These are phyloP conservation scores for Rhododendron molle DNA, from an alignment of 148 eudicot genomes.

Conservation along the genomic window DNA sequence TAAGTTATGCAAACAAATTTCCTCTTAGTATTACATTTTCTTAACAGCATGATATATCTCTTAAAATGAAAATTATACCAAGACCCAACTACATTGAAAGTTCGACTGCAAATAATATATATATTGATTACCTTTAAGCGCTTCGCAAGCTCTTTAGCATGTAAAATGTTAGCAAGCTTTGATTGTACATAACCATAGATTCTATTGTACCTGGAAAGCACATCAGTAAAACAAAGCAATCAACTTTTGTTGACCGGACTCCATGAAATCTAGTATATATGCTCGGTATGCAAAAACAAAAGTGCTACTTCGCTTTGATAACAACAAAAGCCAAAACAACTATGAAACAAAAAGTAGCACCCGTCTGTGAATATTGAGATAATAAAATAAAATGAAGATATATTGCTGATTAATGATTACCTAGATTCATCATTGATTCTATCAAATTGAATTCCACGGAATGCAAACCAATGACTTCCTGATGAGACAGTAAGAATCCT, in stretches of 20 bases:
- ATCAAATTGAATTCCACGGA: slow-evolving; percentile 63
- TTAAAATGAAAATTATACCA: too few relatives aligned
- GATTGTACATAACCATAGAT: slow-evolving; percentile 76
- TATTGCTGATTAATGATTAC: slow-evolving; percentile 19
- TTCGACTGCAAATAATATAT: neutral
- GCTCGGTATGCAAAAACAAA: neutral
- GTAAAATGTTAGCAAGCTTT: slow-evolving; percentile 76
- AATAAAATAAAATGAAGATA: neutral
- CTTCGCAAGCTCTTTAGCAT: slow-evolving; percentile 10
- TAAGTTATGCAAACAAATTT: too few relatives aligned
- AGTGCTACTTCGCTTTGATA: neutral
- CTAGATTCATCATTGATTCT: slow-evolving; percentile 59
- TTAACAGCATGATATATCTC: too few relatives aligned
- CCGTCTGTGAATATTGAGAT: neutral
- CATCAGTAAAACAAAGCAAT: neutral
- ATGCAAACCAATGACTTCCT: slow-evolving; percentile 49
- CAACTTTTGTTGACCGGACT: too few relatives aligned
- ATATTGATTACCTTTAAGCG: slow-evolving; percentile 51
- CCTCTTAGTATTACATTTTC: too few relatives aligned
- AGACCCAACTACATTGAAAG: neutral
- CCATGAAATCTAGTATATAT: too few relatives aligned
- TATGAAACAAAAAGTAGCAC: neutral
- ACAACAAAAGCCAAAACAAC: neutral
- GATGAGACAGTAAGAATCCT: slow-evolving; percentile 78
- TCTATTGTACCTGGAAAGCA: slow-evolving; percentile 52